phyloP scores from a whole-genome alignment of 2,329 filamentous ascomycete genomes.

The Clathrospora elynae region DNA sequence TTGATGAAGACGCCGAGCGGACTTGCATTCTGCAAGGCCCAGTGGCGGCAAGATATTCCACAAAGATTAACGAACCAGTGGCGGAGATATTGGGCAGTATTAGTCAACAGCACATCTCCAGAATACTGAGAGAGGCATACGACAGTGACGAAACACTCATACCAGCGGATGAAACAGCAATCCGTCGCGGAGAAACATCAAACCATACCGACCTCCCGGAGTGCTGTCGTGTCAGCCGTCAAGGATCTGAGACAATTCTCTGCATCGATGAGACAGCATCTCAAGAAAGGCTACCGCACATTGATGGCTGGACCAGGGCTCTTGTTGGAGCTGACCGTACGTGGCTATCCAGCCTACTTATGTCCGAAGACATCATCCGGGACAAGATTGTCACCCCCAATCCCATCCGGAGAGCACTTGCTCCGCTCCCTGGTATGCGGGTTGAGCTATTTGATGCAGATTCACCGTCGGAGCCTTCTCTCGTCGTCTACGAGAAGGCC shows the following conservation, averaged over 20 bases:
- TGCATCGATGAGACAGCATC: not conserved
- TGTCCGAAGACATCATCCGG: slow-evolving; percentile 10
- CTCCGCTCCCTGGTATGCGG: slow-evolving; percentile 6
- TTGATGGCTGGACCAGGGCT: not conserved
- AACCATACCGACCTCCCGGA: slow-evolving; percentile 8
- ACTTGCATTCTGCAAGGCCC: slow-evolving; percentile 48
- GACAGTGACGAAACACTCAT: slow-evolving; percentile 1
- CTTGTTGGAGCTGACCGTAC: not conserved
- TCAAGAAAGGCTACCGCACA: not conserved
- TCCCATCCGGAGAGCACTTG: slow-evolving; percentile 20
- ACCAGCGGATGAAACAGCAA: too few species aligned
- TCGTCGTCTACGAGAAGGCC: slow-evolving; percentile 1
- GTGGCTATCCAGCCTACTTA: not conserved
- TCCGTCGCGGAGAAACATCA: too few species aligned
- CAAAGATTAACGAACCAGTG: slow-evolving; percentile 24
- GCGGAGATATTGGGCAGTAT: slow-evolving; percentile 21
- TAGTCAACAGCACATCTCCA: slow-evolving; percentile 12
- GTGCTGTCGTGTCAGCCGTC: not conserved
- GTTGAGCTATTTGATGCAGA: not conserved
- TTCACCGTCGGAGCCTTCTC: not conserved
- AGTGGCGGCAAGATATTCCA: slow-evolving; percentile 34
- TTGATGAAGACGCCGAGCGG: slow-evolving; percentile 42
- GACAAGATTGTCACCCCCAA: slow-evolving; percentile 20
- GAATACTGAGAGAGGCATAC: slow-evolving; percentile 16
- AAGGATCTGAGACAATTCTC: not conserved